Conservation (phyloP, 352 stramenopile species). For the Poterioochromonas sp. region DNA sequence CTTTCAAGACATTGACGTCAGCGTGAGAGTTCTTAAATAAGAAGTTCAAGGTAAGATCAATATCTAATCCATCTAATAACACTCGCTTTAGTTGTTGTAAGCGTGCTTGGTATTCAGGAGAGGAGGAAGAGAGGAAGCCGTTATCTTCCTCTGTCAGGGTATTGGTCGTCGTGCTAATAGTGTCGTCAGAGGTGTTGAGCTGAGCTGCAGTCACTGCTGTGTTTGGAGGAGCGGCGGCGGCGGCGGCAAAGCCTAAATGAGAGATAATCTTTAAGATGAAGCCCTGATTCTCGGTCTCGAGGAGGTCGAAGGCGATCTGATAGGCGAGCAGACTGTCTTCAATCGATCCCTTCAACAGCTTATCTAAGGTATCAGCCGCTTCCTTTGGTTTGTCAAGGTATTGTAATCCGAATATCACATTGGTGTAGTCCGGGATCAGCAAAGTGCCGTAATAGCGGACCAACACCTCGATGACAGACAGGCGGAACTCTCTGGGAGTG, state of each 20-base stretch:
- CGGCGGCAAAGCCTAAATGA: conserved; percentile 58
- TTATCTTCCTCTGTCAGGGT: conserved; percentile 18
- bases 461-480: conserved; percentile 84
- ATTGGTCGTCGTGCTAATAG: no score
- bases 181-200: conserved; percentile 46
- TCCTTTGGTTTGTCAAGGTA: conserved; percentile 47
- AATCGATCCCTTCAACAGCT: conserved; percentile 62
- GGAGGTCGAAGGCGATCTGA: conserved; percentile 94
- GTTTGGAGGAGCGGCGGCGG: conserved; percentile 23
- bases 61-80: conserved; percentile 43
- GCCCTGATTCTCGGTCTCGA: conserved; percentile 93
- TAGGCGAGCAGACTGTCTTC: conserved; percentile 74
- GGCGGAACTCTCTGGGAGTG: conserved; percentile 77
- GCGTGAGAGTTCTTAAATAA: conserved; percentile 75
- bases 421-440: conserved; percentile 39
- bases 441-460: conserved; percentile 66
- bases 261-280: conserved; percentile 82
- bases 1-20: conserved; percentile 82
- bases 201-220: conserved; percentile 50
- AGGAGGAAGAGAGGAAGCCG: not conserved
- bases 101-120: conserved; percentile 62
- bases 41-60: conserved; percentile 66
- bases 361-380: conserved; percentile 68
- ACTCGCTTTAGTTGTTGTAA: conserved; percentile 66
- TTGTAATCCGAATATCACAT: conserved; percentile 44